These are phyloP conservation scores for Heterobasidion annosum DNA, from an alignment of 1,284 basidiomycete genomes.

Conservation along the genomic window DNA sequence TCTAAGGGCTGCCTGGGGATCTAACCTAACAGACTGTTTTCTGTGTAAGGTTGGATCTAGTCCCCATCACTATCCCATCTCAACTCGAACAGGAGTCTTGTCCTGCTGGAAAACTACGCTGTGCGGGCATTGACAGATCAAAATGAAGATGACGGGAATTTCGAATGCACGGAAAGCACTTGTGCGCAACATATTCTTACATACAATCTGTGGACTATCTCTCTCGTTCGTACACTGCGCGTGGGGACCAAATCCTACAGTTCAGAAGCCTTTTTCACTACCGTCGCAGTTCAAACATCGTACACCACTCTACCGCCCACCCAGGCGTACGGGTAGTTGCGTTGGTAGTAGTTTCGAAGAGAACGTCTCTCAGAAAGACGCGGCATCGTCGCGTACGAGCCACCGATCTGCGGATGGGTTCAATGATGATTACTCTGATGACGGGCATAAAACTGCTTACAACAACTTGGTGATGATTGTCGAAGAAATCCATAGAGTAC, in stretches of 20 bases:
- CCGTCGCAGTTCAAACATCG: conserved; percentile 29
- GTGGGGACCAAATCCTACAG: too few species aligned
- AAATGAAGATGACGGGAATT: too few species aligned
- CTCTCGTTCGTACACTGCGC: not conserved
- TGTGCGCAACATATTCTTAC: too few species aligned
- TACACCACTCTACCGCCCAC: conserved; percentile 67
- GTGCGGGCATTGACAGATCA: too few species aligned
- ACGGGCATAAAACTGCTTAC: conserved; percentile 36
- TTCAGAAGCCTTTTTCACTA: not conserved
- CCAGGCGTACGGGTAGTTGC: conserved; percentile 71
- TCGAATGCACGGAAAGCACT: too few species aligned
- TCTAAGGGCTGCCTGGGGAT: too few species aligned
- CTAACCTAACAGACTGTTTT: too few species aligned
- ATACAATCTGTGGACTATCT: not conserved
- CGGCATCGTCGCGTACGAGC: conserved; percentile 84
- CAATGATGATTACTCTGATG: not conserved
- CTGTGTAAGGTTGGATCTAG: too few species aligned
- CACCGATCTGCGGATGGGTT: conserved; percentile 58
- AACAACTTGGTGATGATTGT: conserved; percentile 76
- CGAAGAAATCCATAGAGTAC: conserved; percentile 87
- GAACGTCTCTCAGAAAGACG: conserved; percentile 69
- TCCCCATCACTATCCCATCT: too few species aligned
- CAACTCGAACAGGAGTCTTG: too few species aligned
- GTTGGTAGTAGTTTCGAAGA: conserved; percentile 81
- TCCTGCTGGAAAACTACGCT: too few species aligned